Conservation (phyloP, 2,329 filamentous ascomycete genomes). For the Capronia coronata region DNA sequence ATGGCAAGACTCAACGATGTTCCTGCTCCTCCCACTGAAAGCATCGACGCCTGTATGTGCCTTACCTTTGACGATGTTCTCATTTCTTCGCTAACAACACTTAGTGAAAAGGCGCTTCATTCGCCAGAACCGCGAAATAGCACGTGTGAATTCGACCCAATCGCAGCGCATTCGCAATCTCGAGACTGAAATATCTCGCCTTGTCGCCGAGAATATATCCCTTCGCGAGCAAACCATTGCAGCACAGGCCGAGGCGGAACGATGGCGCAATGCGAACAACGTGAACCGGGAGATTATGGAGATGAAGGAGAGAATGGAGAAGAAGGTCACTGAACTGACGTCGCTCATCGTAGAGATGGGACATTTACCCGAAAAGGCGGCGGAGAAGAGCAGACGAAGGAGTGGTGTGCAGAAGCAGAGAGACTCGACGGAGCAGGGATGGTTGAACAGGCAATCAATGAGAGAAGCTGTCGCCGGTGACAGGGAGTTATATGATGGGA, state of each 20-base stretch:
- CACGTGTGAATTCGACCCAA: slow-evolving; percentile 57
- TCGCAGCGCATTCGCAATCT: slow-evolving; percentile 58
- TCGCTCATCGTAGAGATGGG: slow-evolving; percentile 51
- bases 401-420: slow-evolving; percentile 19
- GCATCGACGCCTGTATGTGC: slow-evolving; percentile 44
- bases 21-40: slow-evolving; percentile 37
- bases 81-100: not conserved
- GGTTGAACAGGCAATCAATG: slow-evolving; percentile 22
- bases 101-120: slow-evolving; percentile 59
- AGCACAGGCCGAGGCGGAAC: slow-evolving; percentile 50
- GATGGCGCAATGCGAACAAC: slow-evolving; percentile 39
- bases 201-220: slow-evolving; percentile 55
- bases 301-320: slow-evolving; percentile 50
- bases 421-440: slow-evolving; percentile 31
- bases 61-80: not conserved
- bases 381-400: slow-evolving; percentile 13
- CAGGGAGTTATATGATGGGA: slow-evolving; percentile 32
- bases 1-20: slow-evolving; percentile 48
- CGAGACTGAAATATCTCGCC: slow-evolving; percentile 55
- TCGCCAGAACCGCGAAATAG: slow-evolving; percentile 61
- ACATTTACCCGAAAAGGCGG: slow-evolving; percentile 28
- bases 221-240: slow-evolving; percentile 54
- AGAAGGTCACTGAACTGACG: slow-evolving; percentile 51
- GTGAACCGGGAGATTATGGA: slow-evolving; percentile 45
- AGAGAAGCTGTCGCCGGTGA: slow-evolving; percentile 31